phyloP scores from a whole-genome alignment of 2,329 filamentous ascomycete genomes.

The Arthrobotrys iridis region DNA sequence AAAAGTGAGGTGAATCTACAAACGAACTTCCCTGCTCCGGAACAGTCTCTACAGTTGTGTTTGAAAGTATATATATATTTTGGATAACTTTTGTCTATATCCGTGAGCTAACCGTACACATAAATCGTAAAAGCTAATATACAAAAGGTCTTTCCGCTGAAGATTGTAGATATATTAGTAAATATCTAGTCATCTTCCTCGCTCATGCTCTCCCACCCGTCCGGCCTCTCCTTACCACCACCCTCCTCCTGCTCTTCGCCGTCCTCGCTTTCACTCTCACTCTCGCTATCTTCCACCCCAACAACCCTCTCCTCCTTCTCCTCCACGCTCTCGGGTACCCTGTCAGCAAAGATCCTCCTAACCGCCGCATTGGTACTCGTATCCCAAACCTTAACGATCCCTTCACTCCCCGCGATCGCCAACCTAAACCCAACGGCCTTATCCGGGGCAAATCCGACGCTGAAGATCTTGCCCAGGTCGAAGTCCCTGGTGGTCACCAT shows the following conservation, averaged over 20 bases:
- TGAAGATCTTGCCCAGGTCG: slow-evolving; percentile 94
- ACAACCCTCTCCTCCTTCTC: slow-evolving; percentile 79
- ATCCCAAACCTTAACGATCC: slow-evolving; percentile 92
- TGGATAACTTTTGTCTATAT: slow-evolving; percentile 42
- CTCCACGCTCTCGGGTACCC: slow-evolving; percentile 71
- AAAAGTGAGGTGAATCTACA: too few species aligned
- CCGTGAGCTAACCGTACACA: slow-evolving; percentile 7
- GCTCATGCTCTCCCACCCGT: slow-evolving; percentile 69
- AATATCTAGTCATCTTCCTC: slow-evolving; percentile 63
- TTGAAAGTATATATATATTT: too few species aligned
- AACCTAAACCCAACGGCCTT: slow-evolving; percentile 89
- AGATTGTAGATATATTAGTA: neutral
- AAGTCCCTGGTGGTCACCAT: slow-evolving; percentile 93
- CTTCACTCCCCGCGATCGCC: slow-evolving; percentile 93
- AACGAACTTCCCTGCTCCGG: too few species aligned
- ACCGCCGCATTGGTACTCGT: slow-evolving; percentile 92
- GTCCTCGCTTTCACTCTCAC: slow-evolving; percentile 65
- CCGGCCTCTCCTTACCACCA: slow-evolving; percentile 58
- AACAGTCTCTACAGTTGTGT: too few species aligned
- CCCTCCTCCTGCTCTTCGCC: slow-evolving; percentile 55
- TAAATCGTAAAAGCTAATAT: slow-evolving; percentile 4
- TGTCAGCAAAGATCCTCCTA: slow-evolving; percentile 80
- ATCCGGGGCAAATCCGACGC: slow-evolving; percentile 88
- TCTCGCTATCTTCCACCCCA: slow-evolving; percentile 71
- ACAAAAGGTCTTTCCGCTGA: slow-evolving; percentile 14